These are phyloP conservation scores for Austropuccinia psidii DNA, from an alignment of 1,284 basidiomycete species.

Conservation along the genomic window DNA sequence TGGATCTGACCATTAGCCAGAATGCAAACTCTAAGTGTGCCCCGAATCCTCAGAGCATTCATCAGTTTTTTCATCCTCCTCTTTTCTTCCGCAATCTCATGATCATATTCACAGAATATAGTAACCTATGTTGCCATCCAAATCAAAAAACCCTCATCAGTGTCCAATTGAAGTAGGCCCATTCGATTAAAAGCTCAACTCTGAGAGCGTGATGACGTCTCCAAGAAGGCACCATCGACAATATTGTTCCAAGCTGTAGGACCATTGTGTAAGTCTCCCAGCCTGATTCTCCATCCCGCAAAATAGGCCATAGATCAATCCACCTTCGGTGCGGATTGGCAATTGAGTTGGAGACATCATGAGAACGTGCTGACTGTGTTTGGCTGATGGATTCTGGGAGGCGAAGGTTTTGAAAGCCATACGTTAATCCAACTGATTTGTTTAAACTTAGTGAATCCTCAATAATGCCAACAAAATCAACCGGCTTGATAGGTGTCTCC, in stretches of 20 bases:
- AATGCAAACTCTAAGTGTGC: constrained; percentile 19
- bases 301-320: constrained; percentile 36
- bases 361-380: background rate
- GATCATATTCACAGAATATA: constrained; percentile 27
- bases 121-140: constrained; percentile 9
- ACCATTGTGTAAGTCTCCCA: constrained; percentile 36
- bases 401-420: constrained; percentile 4
- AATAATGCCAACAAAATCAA: constrained; percentile 29
- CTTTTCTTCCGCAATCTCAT: constrained; percentile 27
- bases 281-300: constrained; percentile 28
- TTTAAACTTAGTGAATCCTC: constrained; percentile 25
- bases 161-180: background rate
- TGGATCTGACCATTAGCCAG: constrained; percentile 21
- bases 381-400: constrained; percentile 27
- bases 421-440: constrained; percentile 26
- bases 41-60: constrained; percentile 26
- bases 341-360: background rate
- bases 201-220: constrained; percentile 19
- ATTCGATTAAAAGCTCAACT: constrained; percentile 1
- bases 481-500: constrained; percentile 15
- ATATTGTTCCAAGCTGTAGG: constrained; percentile 25
- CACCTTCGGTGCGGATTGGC: background rate
- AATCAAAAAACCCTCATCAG: background rate
- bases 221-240: constrained; percentile 34
- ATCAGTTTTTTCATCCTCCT: constrained; percentile 31